Evolutionary conservation across 495 filamentous ascomycete species (phyloP).

Genomic region (Apiosordaria backusii): DNA sequence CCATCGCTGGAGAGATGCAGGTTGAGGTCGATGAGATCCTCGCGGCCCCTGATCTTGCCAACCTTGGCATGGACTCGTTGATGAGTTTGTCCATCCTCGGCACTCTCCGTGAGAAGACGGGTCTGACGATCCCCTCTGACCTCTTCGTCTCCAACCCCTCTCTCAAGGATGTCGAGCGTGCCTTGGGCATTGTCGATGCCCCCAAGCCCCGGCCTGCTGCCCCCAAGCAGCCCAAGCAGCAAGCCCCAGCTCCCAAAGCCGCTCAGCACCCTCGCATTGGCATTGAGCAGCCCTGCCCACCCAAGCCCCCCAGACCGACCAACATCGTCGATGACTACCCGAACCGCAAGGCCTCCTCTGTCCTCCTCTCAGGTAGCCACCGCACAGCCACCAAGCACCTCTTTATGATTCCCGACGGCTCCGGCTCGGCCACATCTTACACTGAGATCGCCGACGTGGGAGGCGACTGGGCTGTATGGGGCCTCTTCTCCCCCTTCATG

Average conservation of each 20-base stretch:
- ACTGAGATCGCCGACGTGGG: slow-evolving; percentile 49
- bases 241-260: slow-evolving; percentile 25
- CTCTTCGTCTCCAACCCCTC: slow-evolving; percentile 47
- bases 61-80: slow-evolving; percentile 60
- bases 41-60: slow-evolving; percentile 47
- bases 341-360: slow-evolving; percentile 58
- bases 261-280: slow-evolving; percentile 31
- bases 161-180: slow-evolving; percentile 45
- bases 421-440: slow-evolving; percentile 66
- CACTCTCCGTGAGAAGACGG: slow-evolving; percentile 56
- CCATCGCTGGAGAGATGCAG: slow-evolving; percentile 66
- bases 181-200: slow-evolving; percentile 41
- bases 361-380: slow-evolving; percentile 63
- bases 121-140: slow-evolving; percentile 44
- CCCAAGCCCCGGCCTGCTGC: slow-evolving; percentile 34
- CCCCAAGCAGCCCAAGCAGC: slow-evolving; percentile 36
- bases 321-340: slow-evolving; percentile 64
- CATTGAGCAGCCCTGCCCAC: slow-evolving; percentile 32
- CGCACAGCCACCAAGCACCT: slow-evolving; percentile 59
- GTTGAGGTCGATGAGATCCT: slow-evolving; percentile 61
- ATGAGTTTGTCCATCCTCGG: slow-evolving; percentile 56
- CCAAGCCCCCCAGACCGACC: slow-evolving; percentile 37
- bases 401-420: slow-evolving; percentile 74
- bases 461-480: slow-evolving; percentile 54
- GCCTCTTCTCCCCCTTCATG: slow-evolving; percentile 64